Evolutionary conservation across 2,329 filamentous ascomycete species (phyloP).

Genomic region (Phyllosticta capitalensis): DNA sequence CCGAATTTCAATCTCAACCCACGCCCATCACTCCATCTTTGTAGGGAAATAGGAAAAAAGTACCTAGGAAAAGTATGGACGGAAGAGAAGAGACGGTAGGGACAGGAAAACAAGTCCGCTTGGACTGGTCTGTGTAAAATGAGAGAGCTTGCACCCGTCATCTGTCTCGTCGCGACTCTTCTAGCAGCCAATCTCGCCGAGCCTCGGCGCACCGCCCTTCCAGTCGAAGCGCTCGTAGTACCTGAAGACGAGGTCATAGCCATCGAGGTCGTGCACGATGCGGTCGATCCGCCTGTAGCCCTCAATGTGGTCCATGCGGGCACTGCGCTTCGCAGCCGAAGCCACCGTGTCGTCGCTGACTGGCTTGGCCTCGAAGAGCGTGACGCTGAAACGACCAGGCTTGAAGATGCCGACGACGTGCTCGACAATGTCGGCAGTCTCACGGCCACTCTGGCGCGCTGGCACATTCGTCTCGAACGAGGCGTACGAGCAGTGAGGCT

Average conservation of each 20-base stretch:
- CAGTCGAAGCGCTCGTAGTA: constrained; percentile 91
- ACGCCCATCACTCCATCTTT: neutral
- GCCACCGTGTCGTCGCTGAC: constrained; percentile 21
- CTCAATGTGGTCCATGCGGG: constrained; percentile 63
- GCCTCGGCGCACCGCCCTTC: constrained; percentile 53
- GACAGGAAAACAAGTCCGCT: neutral
- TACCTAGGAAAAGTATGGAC: neutral
- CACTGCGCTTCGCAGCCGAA: constrained; percentile 38
- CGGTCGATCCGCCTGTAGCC: constrained; percentile 87
- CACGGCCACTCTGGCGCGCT: constrained; percentile 73
- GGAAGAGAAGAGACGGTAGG: neutral
- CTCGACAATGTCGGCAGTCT: constrained; percentile 83
- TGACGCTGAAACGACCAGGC: constrained; percentile 95
- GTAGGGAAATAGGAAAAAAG: neutral
- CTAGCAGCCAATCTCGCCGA: constrained; percentile 41
- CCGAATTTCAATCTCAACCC: neutral
- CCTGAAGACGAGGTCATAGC: constrained; percentile 91
- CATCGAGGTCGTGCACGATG: constrained; percentile 94
- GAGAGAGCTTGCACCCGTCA: neutral
- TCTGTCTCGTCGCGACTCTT: neutral
- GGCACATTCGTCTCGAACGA: constrained; percentile 98
- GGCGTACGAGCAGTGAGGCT: constrained; percentile 93
- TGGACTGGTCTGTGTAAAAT: neutral
- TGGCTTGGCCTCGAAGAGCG: constrained; percentile 83
- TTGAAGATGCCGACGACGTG: constrained; percentile 95